These are phyloP conservation scores for Sanguinoderma infundibulare DNA, from an alignment of 1,284 basidiomycete species.

Conservation along the genomic window DNA sequence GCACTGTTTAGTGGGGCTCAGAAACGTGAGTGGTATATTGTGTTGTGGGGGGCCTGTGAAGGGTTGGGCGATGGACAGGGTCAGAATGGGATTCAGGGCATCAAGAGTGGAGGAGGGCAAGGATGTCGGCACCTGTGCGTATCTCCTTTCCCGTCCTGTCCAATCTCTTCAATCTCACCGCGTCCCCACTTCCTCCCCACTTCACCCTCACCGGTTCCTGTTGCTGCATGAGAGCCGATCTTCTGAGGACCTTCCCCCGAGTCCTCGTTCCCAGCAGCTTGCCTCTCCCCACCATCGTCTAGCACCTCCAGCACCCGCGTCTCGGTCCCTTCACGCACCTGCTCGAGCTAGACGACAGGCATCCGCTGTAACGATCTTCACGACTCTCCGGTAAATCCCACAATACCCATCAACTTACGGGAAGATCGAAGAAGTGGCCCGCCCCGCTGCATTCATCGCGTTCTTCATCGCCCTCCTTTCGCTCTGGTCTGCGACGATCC, in stretches of 20 bases:
- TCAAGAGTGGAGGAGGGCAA: too few species aligned
- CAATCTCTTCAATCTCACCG: too few species aligned
- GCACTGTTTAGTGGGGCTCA: too few species aligned
- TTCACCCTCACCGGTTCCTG: neutral
- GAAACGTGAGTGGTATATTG: too few species aligned
- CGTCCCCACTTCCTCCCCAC: too few species aligned
- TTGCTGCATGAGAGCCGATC: too few species aligned
- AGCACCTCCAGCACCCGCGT: neutral
- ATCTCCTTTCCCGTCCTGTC: too few species aligned
- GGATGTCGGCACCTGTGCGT: too few species aligned
- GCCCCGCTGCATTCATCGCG: constrained; percentile 10
- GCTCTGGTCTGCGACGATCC: constrained; percentile 7
- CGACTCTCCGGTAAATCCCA: neutral
- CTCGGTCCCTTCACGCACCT: neutral
- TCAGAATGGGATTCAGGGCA: too few species aligned
- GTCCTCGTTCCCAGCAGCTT: constrained; percentile 5
- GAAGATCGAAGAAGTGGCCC: constrained; percentile 6
- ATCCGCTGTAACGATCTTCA: constrained; percentile 5
- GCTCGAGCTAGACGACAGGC: neutral
- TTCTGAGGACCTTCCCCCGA: neutral
- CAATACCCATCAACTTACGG: neutral
- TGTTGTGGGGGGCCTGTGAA: too few species aligned
- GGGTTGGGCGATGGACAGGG: too few species aligned
- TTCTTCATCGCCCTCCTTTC: constrained; percentile 15
- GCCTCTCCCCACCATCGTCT: constrained; percentile 3